A percentile compares a stretch with the other conserved stretches of the same genome.
These are phyloP conservation scores for Lasiosphaeriaceae sp. DNA, from an alignment of 495 filamentous ascomycete genomes.

Conservation along the genomic window DNA sequence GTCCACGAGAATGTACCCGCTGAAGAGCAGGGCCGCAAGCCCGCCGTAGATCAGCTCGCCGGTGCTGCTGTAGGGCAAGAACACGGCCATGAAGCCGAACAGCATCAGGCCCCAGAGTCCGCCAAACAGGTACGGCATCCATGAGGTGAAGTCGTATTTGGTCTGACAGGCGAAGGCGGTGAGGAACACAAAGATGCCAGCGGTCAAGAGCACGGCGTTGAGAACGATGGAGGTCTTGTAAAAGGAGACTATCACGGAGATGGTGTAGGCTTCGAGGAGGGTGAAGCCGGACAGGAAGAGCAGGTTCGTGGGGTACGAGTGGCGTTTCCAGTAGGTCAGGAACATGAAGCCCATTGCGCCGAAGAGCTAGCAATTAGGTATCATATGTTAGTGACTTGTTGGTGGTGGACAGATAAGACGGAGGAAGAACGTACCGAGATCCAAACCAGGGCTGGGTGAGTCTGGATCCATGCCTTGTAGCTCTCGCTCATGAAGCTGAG, in stretches of 20 bases:
- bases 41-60: constrained; percentile 81
- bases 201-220: constrained; percentile 84
- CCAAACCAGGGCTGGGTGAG: constrained; percentile 79
- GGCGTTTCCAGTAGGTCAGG: constrained; percentile 95
- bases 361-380: constrained; percentile 51
- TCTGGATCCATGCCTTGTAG: constrained; percentile 88
- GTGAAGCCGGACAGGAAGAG: constrained; percentile 93
- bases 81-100: constrained; percentile 84
- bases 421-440: constrained; percentile 49
- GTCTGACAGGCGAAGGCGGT: constrained; percentile 96
- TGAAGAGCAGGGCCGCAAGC: constrained; percentile 80
- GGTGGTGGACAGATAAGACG: constrained; percentile 1
- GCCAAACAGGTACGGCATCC: constrained; percentile 94
- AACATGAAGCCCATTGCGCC: constrained; percentile 77
- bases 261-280: constrained; percentile 84
- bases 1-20: constrained; percentile 89
- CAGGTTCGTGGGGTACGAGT: constrained; percentile 92
- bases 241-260: constrained; percentile 87
- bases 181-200: constrained; percentile 88
- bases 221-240: constrained; percentile 79
- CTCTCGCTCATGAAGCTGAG: constrained; percentile 75
- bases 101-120: constrained; percentile 84
- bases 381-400: too few species aligned
- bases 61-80: constrained; percentile 75
- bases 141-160: constrained; percentile 95